Evolutionary conservation across 1,139 yeast species (phyloP).

Genomic region (Yamadazyma buinensis): DNA sequence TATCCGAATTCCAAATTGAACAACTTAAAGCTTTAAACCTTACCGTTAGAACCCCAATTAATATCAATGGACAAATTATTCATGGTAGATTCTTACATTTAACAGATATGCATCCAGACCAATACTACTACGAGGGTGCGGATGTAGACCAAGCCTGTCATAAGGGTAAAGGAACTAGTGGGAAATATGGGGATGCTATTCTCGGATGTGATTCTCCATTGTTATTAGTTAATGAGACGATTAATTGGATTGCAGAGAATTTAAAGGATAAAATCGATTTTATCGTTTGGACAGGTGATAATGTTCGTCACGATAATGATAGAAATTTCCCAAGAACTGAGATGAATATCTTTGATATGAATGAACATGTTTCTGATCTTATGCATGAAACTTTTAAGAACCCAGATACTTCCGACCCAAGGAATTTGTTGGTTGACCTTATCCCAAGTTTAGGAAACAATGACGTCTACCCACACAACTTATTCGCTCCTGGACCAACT

Average conservation of each 20-base stretch:
- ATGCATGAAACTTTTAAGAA: conserved; percentile 49
- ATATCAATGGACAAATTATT: conserved; percentile 26
- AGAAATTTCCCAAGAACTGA: conserved; percentile 70
- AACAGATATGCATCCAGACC: conserved; percentile 85
- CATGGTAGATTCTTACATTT: conserved; percentile 81
- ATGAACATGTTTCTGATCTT: conserved; percentile 52
- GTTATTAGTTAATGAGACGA: conserved; percentile 56
- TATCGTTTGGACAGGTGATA: conserved; percentile 89
- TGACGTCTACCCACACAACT: conserved; percentile 85
- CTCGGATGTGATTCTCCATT: conserved; percentile 73
- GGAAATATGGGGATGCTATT: conserved; percentile 72
- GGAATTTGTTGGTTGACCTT: conserved; percentile 45
- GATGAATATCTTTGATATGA: conserved; percentile 63
- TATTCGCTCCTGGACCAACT: conserved; percentile 82
- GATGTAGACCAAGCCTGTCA: conserved; percentile 57
- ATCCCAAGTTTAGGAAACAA: conserved; percentile 80
- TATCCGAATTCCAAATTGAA: conserved; percentile 5
- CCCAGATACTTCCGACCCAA: conserved; percentile 38
- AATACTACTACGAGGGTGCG: conserved; percentile 55
- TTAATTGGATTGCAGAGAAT: conserved; percentile 62
- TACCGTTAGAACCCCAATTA: conserved; percentile 30
- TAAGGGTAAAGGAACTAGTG: conserved; percentile 48
- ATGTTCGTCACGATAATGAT: conserved; percentile 82
- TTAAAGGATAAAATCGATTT: conserved; percentile 75
- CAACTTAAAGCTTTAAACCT: conserved; percentile 16